Conservation (phyloP, 108 stramenopile genomes). For the Cylindrotheca fusiformis region DNA sequence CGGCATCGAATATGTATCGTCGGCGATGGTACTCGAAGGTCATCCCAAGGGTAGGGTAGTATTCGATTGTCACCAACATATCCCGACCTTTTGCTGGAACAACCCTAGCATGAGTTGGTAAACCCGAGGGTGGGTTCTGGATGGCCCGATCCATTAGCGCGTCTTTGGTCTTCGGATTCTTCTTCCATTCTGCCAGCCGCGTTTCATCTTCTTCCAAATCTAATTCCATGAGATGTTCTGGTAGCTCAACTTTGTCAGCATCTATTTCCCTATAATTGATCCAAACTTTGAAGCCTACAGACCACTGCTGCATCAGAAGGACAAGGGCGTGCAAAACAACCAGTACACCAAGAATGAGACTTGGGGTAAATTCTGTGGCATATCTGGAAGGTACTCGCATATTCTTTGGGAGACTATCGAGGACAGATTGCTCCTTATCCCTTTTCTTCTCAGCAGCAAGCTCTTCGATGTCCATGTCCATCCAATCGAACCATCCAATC, state of each 20-base stretch:
- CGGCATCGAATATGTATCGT: slow-evolving; percentile 71
- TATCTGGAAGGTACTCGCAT: slow-evolving; percentile 78
- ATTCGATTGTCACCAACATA: slow-evolving; percentile 64
- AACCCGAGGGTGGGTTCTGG: slow-evolving; percentile 37
- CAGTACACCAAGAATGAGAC: slow-evolving; percentile 69
- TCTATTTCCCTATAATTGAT: slow-evolving; percentile 78
- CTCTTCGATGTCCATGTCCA: slow-evolving; percentile 90
- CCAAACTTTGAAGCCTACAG: slow-evolving; percentile 86
- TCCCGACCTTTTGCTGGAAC: slow-evolving; percentile 67
- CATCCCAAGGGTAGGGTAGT: slow-evolving; percentile 77
- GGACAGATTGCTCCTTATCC: slow-evolving; percentile 63
- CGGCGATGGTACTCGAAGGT: slow-evolving; percentile 93
- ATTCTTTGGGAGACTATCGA: slow-evolving; percentile 75
- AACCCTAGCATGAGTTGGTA: slow-evolving; percentile 79
- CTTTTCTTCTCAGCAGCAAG: slow-evolving; percentile 78
- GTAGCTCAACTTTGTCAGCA: slow-evolving; percentile 40
- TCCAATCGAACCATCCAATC: slow-evolving; percentile 80
- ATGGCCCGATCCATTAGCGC: slow-evolving; percentile 19
- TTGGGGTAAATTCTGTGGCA: slow-evolving; percentile 77
- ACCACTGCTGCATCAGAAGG: slow-evolving; percentile 92
- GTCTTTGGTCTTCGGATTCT: slow-evolving; percentile 20
- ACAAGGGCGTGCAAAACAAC: slow-evolving; percentile 83
- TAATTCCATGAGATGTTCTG: slow-evolving; percentile 65
- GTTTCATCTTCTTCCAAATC: slow-evolving; percentile 45
- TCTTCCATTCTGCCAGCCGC: slow-evolving; percentile 7